A percentile compares a stretch with the other conserved stretches of the same genome.
phyloP scores from a whole-genome alignment of 2,329 filamentous ascomycete species.

The Xylariales sp. region DNA sequence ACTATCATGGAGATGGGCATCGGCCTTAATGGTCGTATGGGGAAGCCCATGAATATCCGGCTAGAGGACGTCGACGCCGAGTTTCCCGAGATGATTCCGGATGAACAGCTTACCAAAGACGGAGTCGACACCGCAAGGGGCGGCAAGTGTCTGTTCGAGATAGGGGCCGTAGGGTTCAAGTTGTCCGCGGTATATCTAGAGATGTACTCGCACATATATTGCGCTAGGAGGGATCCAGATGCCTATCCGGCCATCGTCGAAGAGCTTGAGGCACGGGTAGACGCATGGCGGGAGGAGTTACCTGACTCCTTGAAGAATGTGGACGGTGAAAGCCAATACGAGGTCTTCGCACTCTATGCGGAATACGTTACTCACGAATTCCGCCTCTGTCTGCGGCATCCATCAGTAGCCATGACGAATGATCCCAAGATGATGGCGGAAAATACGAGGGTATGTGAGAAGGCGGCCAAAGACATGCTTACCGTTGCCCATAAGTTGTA shows the following conservation, averaged over 20 bases:
- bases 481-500: slow-evolving; percentile 54
- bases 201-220: slow-evolving; percentile 73
- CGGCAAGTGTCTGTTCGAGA: slow-evolving; percentile 61
- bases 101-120: slow-evolving; percentile 63
- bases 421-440: slow-evolving; percentile 54
- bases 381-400: slow-evolving; percentile 56
- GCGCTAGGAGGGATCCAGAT: slow-evolving; percentile 57
- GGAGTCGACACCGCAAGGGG: slow-evolving; percentile 52
- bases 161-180: slow-evolving; percentile 62
- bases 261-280: slow-evolving; percentile 60
- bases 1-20: slow-evolving; percentile 61
- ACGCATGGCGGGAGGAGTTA: slow-evolving; percentile 58
- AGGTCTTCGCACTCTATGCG: slow-evolving; percentile 48
- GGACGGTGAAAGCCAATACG: slow-evolving; percentile 32
- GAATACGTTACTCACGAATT: slow-evolving; percentile 53
- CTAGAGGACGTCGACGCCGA: slow-evolving; percentile 75
- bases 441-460: slow-evolving; percentile 61
- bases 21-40: slow-evolving; percentile 69
- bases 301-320: slow-evolving; percentile 55
- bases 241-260: slow-evolving; percentile 61
- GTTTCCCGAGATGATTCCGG: slow-evolving; percentile 65
- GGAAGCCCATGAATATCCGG: slow-evolving; percentile 69
- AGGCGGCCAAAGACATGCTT: slow-evolving; percentile 61
- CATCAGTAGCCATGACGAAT: slow-evolving; percentile 52
- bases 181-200: slow-evolving; percentile 65